Evolutionary conservation across 208 protist species (phyloP).

Genomic region (Trypanosoma cruzi): DNA sequence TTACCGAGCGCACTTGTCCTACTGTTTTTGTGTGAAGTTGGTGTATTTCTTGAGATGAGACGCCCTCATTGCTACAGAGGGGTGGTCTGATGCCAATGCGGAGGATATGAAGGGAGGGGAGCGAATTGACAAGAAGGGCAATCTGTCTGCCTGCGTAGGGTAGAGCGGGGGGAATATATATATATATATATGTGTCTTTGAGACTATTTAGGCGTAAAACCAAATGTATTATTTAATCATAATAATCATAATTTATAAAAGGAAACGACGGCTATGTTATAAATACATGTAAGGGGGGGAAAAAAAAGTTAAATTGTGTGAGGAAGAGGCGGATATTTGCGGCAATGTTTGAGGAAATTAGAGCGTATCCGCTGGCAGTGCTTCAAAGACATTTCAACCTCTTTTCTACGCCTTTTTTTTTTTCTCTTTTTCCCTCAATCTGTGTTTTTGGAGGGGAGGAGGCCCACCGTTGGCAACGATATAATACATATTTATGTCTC

Average conservation of each 20-base stretch:
- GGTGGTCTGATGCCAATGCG: not conserved
- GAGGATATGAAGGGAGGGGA: not conserved
- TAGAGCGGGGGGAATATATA: not conserved
- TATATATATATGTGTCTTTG: not conserved
- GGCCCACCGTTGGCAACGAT: no score
- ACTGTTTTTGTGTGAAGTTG: not conserved
- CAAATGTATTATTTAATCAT: no score
- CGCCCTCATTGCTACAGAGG: not conserved
- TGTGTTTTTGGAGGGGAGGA: not conserved
- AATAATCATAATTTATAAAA: not conserved
- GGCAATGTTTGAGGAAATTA: not conserved
- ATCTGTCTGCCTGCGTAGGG: not conserved
- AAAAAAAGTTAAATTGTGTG: not conserved
- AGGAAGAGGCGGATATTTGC: not conserved
- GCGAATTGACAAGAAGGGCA: not conserved
- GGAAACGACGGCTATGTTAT: not conserved
- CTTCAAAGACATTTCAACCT: not conserved
- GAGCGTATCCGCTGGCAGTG: not conserved
- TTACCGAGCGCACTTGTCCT: no score
- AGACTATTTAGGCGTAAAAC: not conserved
- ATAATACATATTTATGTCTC: no score
- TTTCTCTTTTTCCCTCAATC: not conserved
- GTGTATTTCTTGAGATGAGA: not conserved
- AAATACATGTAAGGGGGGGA: no score
- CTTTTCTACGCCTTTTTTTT: not conserved